Percentiles rank a stretch among this genome's conserved stretches.
phyloP scores from a whole-genome alignment of 306 rosid species.

The Carpinus viminea region DNA sequence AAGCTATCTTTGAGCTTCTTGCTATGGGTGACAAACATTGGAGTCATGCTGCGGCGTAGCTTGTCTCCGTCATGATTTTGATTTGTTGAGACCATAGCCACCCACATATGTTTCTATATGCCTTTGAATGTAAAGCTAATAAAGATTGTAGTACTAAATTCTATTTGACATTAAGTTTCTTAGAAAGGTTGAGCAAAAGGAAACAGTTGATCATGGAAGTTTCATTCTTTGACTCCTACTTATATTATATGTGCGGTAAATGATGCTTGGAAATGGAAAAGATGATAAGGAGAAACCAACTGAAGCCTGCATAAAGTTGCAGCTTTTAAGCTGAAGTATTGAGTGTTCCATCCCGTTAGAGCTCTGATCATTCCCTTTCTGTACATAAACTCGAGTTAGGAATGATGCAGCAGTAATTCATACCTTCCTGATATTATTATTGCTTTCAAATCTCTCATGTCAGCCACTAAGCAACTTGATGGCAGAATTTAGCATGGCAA shows the following conservation, averaged over 20 bases:
- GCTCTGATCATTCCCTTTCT: background rate
- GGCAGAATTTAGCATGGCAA: background rate
- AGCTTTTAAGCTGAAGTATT: background rate
- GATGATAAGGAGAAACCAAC: background rate
- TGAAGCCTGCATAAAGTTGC: background rate
- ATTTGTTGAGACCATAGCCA: background rate
- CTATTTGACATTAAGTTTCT: no score
- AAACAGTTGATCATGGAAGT: constrained; percentile 2
- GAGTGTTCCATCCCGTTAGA: background rate
- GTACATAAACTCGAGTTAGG: no score
- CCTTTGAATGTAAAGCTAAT: background rate
- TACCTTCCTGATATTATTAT: no score
- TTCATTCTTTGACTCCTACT: background rate
- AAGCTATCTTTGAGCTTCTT: background rate
- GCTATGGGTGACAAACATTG: background rate
- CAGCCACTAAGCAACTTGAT: constrained; percentile 5
- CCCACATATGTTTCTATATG: background rate
- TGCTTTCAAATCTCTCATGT: no score
- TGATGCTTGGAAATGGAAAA: background rate
- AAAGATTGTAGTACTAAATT: background rate
- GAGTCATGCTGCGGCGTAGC: background rate
- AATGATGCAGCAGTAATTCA: no score
- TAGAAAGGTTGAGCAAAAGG: background rate
- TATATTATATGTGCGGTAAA: background rate
- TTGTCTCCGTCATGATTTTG: background rate